Evolutionary conservation across 1,284 basidiomycete species (phyloP), one percentile per base, ranked within the genome.

Genomic region (Lentinus polychrous): DNA sequence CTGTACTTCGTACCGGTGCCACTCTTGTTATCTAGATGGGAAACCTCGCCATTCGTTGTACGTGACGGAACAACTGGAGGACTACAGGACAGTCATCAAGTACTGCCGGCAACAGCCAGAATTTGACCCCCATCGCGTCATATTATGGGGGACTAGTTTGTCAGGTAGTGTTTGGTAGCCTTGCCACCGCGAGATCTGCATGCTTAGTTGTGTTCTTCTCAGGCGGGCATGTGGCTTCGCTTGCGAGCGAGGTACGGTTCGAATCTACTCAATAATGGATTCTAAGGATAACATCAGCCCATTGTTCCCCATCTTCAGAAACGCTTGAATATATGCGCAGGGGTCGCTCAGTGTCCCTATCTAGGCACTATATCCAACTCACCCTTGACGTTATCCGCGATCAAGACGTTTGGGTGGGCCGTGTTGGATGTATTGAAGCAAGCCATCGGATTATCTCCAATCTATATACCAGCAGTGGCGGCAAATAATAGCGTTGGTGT

Each of bases 121-220:
- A 12, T 65, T 65, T 39, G 67, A 70, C 45, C 51, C 62, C 1
- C 60, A 66, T 17, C 55, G 62, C 24, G 57, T 68, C 31, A 51
- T 69, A 10, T 23, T 70, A 0, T 70, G 68, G 67, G 68, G 68
- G 0, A 63, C 63, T 17, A 69, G 67, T 49, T 66, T 68, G 37
- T 55, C 67, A 8, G 55, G 55, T 54, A 10, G n/a, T 23, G 31
- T 27, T n/a, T 27, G 27, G 27, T 27, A 27, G 27, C 27, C 27
- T 27, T 27, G 27, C 27, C 27, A 27, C 27, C 10, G 39, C 12
- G 20, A 7, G 27, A 12, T 15, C 11, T 32, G 10, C 27, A 27
- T 27, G 27, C 27, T 27, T 27, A 27, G 10, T 27, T 27, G 27
- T 43, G 14, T 31, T 11, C 10, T 44, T 27, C 27, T 1, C 35